Evolutionary conservation across 331 rosid species (phyloP).

Genomic region (Stylosanthes scabra): DNA sequence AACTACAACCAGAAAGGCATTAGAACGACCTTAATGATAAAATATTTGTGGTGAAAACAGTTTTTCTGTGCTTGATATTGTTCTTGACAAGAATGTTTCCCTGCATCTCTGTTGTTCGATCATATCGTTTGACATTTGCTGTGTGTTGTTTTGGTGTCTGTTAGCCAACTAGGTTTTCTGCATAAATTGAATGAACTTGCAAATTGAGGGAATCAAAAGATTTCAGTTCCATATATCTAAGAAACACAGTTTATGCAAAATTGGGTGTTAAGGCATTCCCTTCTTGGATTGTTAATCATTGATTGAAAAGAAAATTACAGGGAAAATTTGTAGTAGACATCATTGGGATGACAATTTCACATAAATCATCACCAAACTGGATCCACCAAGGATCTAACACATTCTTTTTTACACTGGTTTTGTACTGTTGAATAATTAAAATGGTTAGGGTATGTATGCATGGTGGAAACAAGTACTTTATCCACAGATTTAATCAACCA

Average conservation of each 20-base stretch:
- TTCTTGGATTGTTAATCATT: neutral
- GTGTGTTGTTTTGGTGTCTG: neutral
- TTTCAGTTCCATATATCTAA: neutral
- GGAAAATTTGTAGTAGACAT: neutral
- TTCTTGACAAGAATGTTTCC: neutral
- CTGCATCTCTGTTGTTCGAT: neutral
- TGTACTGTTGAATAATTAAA: no score
- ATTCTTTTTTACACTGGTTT: no score
- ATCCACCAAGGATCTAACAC: no score
- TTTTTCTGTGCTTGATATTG: neutral
- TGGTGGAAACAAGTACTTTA: no score
- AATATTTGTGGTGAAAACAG: neutral
- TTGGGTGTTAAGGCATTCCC: neutral
- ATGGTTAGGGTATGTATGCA: no score
- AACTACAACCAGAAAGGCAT: neutral
- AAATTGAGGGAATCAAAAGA: constrained; percentile 9
- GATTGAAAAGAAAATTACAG: neutral
- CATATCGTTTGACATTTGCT: neutral
- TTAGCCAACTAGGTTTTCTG: neutral
- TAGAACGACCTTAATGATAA: neutral
- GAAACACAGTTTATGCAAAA: neutral
- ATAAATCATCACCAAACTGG: no score
- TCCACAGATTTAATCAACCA: no score
- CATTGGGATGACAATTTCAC: neutral
- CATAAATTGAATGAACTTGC: neutral